phyloP scores from a whole-genome alignment of 2,329 filamentous ascomycete genomes.

The Cadophora malorum region DNA sequence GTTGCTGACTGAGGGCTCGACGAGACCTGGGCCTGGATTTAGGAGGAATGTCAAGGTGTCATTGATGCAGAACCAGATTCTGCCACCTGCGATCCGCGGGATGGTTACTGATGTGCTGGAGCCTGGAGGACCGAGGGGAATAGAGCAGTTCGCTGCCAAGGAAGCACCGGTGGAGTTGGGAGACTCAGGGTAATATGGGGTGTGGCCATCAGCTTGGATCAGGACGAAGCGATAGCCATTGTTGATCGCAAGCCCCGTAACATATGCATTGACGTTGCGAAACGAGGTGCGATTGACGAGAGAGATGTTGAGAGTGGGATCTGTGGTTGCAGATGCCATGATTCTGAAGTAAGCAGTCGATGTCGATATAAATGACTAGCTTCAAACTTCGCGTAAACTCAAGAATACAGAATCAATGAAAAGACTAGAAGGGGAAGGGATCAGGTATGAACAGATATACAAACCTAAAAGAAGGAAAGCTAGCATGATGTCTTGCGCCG shows the following conservation, averaged over 20 bases:
- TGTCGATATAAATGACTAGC: background rate
- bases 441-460: background rate
- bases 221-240: constrained; percentile 65
- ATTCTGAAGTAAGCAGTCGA: background rate
- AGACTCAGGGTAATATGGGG: constrained; percentile 67
- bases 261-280: constrained; percentile 67
- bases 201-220: constrained; percentile 68
- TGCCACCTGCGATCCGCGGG: constrained; percentile 72
- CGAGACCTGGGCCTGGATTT: constrained; percentile 72
- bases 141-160: constrained; percentile 64
- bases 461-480: background rate
- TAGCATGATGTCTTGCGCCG: background rate
- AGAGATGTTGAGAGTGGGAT: constrained; percentile 57
- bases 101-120: constrained; percentile 66
- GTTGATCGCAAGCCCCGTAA: constrained; percentile 70
- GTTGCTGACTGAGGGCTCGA: constrained; percentile 78
- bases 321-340: constrained; percentile 13
- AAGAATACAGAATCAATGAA: background rate
- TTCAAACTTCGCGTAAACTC: background rate
- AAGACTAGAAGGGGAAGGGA: background rate
- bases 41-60: constrained; percentile 71
- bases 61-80: constrained; percentile 73
- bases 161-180: constrained; percentile 58
- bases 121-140: constrained; percentile 64
- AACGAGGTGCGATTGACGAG: constrained; percentile 71